Conservation (phyloP, 257 asterid genomes). For the Nicotiana benthamiana region DNA sequence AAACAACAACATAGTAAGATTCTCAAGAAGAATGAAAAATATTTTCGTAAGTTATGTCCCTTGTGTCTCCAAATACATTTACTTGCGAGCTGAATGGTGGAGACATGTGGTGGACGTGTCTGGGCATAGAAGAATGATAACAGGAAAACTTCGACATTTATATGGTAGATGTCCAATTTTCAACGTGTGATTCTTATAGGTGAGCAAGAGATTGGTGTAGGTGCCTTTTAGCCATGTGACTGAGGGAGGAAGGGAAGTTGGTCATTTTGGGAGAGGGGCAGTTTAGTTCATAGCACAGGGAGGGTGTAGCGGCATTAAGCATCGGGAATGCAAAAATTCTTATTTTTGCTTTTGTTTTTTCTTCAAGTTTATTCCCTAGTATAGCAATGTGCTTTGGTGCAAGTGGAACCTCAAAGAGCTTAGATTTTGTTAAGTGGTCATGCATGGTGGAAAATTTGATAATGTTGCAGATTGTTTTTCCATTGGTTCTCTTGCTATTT, state of each 20-base stretch:
- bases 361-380: background rate
- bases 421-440: background rate
- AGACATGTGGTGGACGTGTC: too few species aligned
- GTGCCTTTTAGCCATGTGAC: background rate
- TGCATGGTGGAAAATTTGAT: background rate
- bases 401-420: background rate
- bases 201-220: background rate
- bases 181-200: background rate
- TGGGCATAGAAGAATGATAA: background rate
- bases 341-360: background rate
- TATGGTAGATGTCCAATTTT: background rate
- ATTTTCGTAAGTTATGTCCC: background rate
- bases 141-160: background rate
- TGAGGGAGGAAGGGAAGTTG: background rate
- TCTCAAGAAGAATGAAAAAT: background rate
- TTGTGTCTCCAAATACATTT: background rate
- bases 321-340: background rate
- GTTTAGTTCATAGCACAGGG: background rate
- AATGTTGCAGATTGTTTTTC: background rate
- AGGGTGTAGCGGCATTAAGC: background rate
- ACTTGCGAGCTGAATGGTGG: background rate
- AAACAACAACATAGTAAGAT: too few species aligned
- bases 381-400: background rate
- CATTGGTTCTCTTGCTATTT: background rate
- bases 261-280: background rate